phyloP scores from a whole-genome alignment of 345 rosid species.

The Aquilaria sinensis region DNA sequence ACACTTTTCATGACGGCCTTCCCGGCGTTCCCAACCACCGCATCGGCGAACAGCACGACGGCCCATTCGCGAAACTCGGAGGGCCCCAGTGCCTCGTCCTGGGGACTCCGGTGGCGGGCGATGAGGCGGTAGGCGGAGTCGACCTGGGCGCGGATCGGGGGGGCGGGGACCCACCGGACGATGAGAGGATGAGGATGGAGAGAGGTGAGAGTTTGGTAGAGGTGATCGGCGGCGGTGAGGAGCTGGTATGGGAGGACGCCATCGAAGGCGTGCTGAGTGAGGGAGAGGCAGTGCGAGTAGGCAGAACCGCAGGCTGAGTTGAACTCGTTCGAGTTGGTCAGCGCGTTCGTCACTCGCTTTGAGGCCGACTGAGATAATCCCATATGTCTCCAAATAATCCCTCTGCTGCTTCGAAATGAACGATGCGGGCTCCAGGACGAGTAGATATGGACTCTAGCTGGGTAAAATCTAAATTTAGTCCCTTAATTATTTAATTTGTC shows the following conservation, averaged over 20 bases:
- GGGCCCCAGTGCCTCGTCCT: constrained; percentile 21
- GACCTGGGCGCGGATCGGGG: constrained; percentile 63
- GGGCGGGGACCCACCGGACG: constrained; percentile 55
- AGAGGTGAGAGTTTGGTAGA: constrained; percentile 41
- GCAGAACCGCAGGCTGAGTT: constrained; percentile 57
- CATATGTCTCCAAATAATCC: constrained; percentile 20
- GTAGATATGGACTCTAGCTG: too few species aligned
- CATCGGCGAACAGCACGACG: constrained; percentile 42
- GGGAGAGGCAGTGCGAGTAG: constrained; percentile 54
- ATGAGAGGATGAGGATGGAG: constrained; percentile 29
- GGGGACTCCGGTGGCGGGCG: constrained; percentile 4
- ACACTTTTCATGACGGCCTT: constrained; percentile 49
- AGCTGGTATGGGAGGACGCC: constrained; percentile 84
- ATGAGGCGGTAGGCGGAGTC: constrained; percentile 57
- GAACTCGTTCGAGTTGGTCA: constrained; percentile 45
- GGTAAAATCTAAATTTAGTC: too few species aligned
- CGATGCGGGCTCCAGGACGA: too few species aligned
- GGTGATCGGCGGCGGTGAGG: constrained; percentile 49
- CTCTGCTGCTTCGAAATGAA: too few species aligned
- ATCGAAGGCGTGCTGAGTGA: constrained; percentile 62
- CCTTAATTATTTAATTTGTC: too few species aligned
- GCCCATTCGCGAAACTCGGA: constrained; percentile 67
- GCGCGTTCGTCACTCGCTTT: constrained; percentile 40
- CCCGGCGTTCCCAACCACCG: constrained; percentile 63
- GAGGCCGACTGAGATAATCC: constrained; percentile 45